Conservation (phyloP, 2,329 filamentous ascomycete species). For the Penicillium expansum region DNA sequence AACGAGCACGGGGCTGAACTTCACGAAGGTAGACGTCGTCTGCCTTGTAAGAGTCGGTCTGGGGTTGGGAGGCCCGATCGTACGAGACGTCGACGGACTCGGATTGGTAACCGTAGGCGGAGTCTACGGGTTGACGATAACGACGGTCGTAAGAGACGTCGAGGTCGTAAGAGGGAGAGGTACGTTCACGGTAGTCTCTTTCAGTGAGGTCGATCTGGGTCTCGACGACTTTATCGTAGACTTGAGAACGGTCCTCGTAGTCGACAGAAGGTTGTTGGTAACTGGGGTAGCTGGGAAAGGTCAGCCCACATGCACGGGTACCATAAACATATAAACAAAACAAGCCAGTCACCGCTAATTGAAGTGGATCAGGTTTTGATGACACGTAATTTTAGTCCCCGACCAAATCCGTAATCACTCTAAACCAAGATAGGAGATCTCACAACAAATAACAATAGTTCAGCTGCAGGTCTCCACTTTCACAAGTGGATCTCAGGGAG, state of each 20-base stretch:
- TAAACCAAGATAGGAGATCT: conserved; percentile 25
- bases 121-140: conserved; percentile 27
- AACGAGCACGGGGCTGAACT: conserved; percentile 32
- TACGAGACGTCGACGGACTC: conserved; percentile 30
- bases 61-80: conserved; percentile 29
- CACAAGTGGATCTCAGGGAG: conserved; percentile 4
- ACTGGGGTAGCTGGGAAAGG: conserved; percentile 49
- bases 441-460: conserved; percentile 18
- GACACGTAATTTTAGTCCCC: conserved; percentile 27
- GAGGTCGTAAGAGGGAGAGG: conserved; percentile 53
- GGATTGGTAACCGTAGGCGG: conserved; percentile 24
- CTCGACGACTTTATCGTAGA: conserved; percentile 44
- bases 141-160: conserved; percentile 43
- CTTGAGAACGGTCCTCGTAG: conserved; percentile 43
- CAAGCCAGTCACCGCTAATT: conserved; percentile 28
- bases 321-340: conserved; percentile 29
- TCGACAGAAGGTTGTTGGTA: conserved; percentile 52
- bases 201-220: conserved; percentile 53
- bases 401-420: conserved; percentile 21
- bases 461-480: conserved; percentile 14
- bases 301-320: conserved; percentile 22
- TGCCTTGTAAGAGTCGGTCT: conserved; percentile 36
- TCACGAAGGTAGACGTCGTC: conserved; percentile 33
- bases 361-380: conserved; percentile 22
- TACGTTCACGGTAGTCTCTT: conserved; percentile 65